Evolutionary conservation across 345 rosid genomes (phyloP).

Genomic region (Dovyalis caffra): DNA sequence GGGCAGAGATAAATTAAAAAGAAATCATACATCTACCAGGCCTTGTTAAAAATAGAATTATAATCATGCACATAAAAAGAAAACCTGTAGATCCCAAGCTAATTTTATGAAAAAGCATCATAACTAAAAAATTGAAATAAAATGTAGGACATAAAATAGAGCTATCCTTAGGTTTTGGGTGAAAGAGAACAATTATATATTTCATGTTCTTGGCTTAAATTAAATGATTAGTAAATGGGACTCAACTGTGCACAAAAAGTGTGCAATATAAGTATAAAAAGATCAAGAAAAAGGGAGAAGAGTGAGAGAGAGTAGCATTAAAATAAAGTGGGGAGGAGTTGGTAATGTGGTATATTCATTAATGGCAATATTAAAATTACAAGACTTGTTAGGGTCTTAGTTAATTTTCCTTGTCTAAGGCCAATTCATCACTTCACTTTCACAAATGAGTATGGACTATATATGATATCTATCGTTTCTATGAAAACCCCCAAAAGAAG

Average conservation of each 20-base stretch:
- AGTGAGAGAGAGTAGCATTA: neutral
- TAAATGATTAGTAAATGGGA: neutral
- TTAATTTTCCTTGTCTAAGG: neutral
- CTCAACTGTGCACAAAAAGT: neutral
- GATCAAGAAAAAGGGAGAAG: neutral
- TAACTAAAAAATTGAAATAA: neutral
- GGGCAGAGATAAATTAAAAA: too few species aligned
- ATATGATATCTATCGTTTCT: neutral
- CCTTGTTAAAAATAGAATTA: neutral
- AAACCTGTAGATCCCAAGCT: neutral
- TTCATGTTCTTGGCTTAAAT: neutral
- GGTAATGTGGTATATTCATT: neutral
- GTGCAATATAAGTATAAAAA: neutral
- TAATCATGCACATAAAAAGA: neutral
- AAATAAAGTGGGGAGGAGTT: neutral
- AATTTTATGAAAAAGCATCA: neutral
- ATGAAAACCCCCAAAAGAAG: neutral
- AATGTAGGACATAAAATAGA: neutral
- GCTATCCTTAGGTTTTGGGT: neutral
- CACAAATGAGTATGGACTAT: neutral
- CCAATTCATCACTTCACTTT: neutral
- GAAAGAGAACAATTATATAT: neutral
- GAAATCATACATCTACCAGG: too few species aligned
- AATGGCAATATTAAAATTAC: neutral
- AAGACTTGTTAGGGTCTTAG: neutral